Conservation (phyloP, 495 filamentous ascomycete species). For the Massariosphaeria phaeospora region DNA sequence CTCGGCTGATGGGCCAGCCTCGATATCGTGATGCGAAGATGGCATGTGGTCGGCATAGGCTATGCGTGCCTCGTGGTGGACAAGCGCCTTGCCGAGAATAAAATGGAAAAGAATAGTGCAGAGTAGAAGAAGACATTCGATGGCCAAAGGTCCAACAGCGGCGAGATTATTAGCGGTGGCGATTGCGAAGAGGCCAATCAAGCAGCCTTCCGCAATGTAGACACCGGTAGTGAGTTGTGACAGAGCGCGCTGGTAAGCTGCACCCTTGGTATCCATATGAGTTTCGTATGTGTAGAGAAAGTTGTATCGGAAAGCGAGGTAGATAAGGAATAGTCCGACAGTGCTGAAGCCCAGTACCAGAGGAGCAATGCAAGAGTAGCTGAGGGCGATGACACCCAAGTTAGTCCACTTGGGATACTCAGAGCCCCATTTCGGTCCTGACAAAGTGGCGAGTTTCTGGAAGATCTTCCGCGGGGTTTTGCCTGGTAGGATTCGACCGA, state of each 20-base stretch:
- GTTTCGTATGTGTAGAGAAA: conserved; percentile 85
- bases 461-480: conserved; percentile 74
- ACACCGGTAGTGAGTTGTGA: conserved; percentile 87
- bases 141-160: conserved; percentile 69
- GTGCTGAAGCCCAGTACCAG: conserved; percentile 82
- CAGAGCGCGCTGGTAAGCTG: conserved; percentile 79
- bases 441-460: conserved; percentile 59
- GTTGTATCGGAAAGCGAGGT: conserved; percentile 93
- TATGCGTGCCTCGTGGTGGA: conserved; percentile 46
- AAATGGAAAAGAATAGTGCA: conserved; percentile 80
- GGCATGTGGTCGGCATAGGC: conserved; percentile 30
- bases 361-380: conserved; percentile 87
- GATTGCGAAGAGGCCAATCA: conserved; percentile 87
- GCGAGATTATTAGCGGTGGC: conserved; percentile 42
- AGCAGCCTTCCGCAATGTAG: conserved; percentile 76
- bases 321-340: conserved; percentile 79
- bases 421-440: conserved; percentile 76
- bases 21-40: conserved; percentile 72
- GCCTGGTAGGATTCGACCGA: conserved; percentile 64
- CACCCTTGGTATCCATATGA: conserved; percentile 82
- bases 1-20: conserved; percentile 29
- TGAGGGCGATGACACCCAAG: conserved; percentile 78
- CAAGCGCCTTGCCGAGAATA: conserved; percentile 69
- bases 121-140: conserved; percentile 78
- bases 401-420: conserved; percentile 82